Conservation (phyloP, 2,329 filamentous ascomycete species). For the Colletotrichum lini region DNA sequence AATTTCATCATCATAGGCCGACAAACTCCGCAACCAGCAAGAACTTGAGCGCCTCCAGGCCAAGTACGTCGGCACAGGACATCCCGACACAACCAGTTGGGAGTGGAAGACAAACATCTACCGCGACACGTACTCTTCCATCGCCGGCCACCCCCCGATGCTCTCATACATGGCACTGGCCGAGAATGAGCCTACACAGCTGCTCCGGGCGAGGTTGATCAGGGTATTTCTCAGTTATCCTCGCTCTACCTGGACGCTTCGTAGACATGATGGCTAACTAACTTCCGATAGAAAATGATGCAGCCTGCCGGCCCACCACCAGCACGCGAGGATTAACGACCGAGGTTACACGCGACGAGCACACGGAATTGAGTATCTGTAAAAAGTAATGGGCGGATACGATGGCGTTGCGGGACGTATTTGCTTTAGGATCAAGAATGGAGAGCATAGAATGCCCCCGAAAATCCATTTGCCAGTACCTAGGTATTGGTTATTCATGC, state of each 20-base stretch:
- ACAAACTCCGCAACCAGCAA: constrained; percentile 97
- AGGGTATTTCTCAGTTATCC: constrained; percentile 65
- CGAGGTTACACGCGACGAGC: background rate
- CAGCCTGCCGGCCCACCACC: constrained; percentile 73
- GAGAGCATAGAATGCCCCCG: constrained; percentile 42
- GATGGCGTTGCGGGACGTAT: constrained; percentile 28
- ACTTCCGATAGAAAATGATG: constrained; percentile 72
- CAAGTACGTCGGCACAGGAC: constrained; percentile 95
- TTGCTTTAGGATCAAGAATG: constrained; percentile 6
- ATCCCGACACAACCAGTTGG: constrained; percentile 96
- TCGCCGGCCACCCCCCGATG: constrained; percentile 90
- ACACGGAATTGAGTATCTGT: background rate
- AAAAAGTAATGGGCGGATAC: background rate
- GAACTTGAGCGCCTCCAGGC: constrained; percentile 97
- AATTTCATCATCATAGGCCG: constrained; percentile 71
- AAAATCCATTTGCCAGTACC: constrained; percentile 67
- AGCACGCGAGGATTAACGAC: constrained; percentile 60
- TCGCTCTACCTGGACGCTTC: background rate
- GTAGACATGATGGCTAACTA: background rate
- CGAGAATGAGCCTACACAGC: constrained; percentile 86
- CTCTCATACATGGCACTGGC: constrained; percentile 92
- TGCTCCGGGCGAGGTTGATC: constrained; percentile 84
- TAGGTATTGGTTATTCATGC: constrained; percentile 16
- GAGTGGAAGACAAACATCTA: constrained; percentile 98
- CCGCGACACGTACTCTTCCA: constrained; percentile 91